These are phyloP conservation scores for Umbellularia californica DNA, from an alignment of 164 flowering plant genomes.

Conservation along the genomic window DNA sequence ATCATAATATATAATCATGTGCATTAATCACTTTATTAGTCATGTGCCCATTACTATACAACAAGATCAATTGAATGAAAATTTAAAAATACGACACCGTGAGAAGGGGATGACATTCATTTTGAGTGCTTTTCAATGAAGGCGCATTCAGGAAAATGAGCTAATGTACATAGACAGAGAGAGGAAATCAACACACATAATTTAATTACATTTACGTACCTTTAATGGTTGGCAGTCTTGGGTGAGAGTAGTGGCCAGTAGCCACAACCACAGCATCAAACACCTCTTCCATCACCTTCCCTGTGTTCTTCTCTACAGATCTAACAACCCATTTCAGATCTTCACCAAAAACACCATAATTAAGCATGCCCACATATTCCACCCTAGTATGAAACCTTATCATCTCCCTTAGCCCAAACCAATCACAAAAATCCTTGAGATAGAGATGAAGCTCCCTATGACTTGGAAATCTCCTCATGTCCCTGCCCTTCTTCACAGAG, in stretches of 20 bases:
- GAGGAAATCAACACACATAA: background rate
- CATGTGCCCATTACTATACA: no score
- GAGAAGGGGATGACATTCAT: no score
- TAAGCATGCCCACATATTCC: slow-evolving; percentile 65
- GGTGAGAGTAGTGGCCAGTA: slow-evolving; percentile 82
- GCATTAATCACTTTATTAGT: no score
- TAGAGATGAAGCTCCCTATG: slow-evolving; percentile 66
- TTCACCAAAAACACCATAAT: slow-evolving; percentile 30
- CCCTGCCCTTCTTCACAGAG: slow-evolving; percentile 47
- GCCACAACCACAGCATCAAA: slow-evolving; percentile 95
- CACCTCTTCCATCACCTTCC: slow-evolving; percentile 52
- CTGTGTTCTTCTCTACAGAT: slow-evolving; percentile 29
- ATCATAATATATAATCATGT: no score
- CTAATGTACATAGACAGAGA: background rate
- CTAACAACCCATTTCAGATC: slow-evolving; percentile 72
- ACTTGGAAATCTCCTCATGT: slow-evolving; percentile 79
- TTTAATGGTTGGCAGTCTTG: slow-evolving; percentile 72
- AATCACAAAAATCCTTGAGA: slow-evolving; percentile 59
- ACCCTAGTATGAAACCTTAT: slow-evolving; percentile 70
- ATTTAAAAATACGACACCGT: no score
- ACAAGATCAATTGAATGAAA: no score
- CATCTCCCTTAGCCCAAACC: slow-evolving; percentile 66
- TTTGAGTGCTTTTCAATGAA: no score
- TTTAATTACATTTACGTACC: slow-evolving; percentile 33
- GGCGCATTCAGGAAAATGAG: background rate